Percentiles rank a stretch among this genome's conserved stretches.
Evolutionary conservation across 768 basidiomycete species (phyloP).

Genomic region (Tricholoma flavovirens): DNA sequence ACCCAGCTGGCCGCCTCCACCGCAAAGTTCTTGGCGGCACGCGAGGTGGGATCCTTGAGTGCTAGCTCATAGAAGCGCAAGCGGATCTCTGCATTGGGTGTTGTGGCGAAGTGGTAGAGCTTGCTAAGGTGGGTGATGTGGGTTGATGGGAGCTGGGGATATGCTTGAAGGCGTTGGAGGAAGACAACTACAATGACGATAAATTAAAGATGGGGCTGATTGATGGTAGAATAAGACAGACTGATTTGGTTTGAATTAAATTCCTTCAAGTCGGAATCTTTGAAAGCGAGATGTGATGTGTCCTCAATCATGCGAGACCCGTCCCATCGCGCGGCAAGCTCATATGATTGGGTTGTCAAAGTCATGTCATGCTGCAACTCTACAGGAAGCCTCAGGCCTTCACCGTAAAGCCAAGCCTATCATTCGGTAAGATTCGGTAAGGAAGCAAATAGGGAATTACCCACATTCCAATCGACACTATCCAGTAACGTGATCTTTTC

Average conservation of each 20-base stretch:
- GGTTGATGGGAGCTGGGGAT: conserved; percentile 49
- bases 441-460: conserved; percentile 15
- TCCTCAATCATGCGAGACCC: conserved; percentile 44
- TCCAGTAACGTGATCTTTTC: conserved; percentile 64
- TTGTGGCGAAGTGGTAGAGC: conserved; percentile 42
- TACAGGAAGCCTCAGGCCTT: conserved; percentile 68
- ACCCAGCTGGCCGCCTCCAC: conserved; percentile 60
- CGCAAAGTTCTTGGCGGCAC: conserved; percentile 48
- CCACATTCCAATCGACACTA: conserved; percentile 72
- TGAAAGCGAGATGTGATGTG: conserved; percentile 47
- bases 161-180: conserved; percentile 72
- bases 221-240: conserved; percentile 22
- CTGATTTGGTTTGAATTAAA: conserved; percentile 78
- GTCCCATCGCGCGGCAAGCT: conserved; percentile 72
- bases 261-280: conserved; percentile 47
- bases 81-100: conserved; percentile 72
- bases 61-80: conserved; percentile 74
- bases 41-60: conserved; percentile 42
- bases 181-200: conserved; percentile 56
- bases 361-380: conserved; percentile 70
- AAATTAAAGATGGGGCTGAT: not conserved
- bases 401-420: conserved; percentile 80
- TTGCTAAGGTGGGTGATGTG: conserved; percentile 57
- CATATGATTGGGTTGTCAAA: conserved; percentile 64
- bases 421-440: not conserved